These are phyloP conservation scores for Flaveria linearis DNA, from an alignment of 129 eudicot species.

Conservation along the genomic window DNA sequence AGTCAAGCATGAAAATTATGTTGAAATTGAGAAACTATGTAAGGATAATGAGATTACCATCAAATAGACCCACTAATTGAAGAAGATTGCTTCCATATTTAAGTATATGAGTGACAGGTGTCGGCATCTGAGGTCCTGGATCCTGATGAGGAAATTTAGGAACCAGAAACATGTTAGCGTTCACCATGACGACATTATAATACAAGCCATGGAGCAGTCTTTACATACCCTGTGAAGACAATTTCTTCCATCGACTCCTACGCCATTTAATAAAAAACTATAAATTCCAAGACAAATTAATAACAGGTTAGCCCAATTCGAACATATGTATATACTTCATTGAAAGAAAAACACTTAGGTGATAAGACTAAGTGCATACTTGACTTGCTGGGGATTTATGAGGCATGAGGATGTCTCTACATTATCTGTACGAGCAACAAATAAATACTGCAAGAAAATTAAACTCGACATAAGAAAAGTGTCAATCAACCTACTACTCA, in stretches of 20 bases:
- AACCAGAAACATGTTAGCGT: slow-evolving; percentile 27
- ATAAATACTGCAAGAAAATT: slow-evolving; percentile 55
- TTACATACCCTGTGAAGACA: slow-evolving; percentile 55
- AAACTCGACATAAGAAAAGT: not conserved
- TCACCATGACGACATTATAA: slow-evolving; percentile 19
- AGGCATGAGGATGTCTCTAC: slow-evolving; percentile 73
- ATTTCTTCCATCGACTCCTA: slow-evolving; percentile 63
- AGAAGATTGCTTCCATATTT: slow-evolving; percentile 87
- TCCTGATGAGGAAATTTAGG: slow-evolving; percentile 45
- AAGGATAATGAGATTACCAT: slow-evolving; percentile 46
- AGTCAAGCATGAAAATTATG: slow-evolving; percentile 10
- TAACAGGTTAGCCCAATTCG: slow-evolving; percentile 17
- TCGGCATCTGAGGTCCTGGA: slow-evolving; percentile 81
- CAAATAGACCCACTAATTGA: slow-evolving; percentile 82
- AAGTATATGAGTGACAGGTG: slow-evolving; percentile 61
- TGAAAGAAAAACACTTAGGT: not conserved
- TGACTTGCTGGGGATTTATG: slow-evolving; percentile 66
- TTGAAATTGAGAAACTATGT: not conserved
- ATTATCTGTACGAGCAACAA: slow-evolving; percentile 69
- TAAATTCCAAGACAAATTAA: slow-evolving; percentile 13
- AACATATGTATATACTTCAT: not conserved
- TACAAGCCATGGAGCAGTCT: slow-evolving; percentile 16
- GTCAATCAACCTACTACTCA: not conserved
- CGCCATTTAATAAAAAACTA: slow-evolving; percentile 78
- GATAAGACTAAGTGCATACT: slow-evolving; percentile 39